Evolutionary conservation across 495 filamentous ascomycete genomes (phyloP).

Genomic region (Apiosordaria backusii): DNA sequence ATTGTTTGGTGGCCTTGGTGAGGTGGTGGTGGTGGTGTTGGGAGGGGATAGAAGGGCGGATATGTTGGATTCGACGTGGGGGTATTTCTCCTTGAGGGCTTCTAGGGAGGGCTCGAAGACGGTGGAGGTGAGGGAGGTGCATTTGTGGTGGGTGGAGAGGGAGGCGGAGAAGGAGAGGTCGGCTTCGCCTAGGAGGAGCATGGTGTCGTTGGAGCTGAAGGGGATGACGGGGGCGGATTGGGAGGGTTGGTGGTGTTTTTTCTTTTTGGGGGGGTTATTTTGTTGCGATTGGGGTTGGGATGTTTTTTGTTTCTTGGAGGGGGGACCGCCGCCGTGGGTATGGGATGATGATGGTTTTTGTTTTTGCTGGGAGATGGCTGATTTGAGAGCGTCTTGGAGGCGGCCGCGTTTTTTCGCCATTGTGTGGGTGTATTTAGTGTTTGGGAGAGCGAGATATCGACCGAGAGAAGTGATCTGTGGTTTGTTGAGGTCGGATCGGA

Average conservation of each 20-base stretch:
- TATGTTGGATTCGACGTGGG: slow-evolving; percentile 63
- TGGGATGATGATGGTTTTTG: slow-evolving; percentile 16
- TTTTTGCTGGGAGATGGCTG: slow-evolving; percentile 21
- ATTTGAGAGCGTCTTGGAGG: slow-evolving; percentile 23
- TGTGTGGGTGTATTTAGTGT: background rate
- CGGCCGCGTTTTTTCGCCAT: slow-evolving; percentile 22
- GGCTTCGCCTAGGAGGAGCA: slow-evolving; percentile 88
- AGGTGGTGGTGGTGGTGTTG: slow-evolving; percentile 42
- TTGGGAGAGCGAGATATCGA: background rate
- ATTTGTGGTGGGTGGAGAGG: slow-evolving; percentile 67
- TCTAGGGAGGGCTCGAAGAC: slow-evolving; percentile 44
- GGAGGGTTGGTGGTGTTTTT: slow-evolving; percentile 27
- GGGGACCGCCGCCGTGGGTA: slow-evolving; percentile 4
- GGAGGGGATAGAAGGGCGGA: slow-evolving; percentile 39
- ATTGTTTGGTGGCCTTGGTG: slow-evolving; percentile 34
- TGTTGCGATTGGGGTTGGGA: slow-evolving; percentile 5
- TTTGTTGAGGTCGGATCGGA: background rate
- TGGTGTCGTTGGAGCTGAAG: slow-evolving; percentile 64
- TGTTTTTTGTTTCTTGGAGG: slow-evolving; percentile 22
- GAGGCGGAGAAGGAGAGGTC: slow-evolving; percentile 88
- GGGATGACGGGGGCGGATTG: slow-evolving; percentile 62
- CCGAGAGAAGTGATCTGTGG: background rate
- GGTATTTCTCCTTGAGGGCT: slow-evolving; percentile 67
- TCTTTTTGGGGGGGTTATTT: slow-evolving; percentile 9
- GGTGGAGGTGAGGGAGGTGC: slow-evolving; percentile 56